Conservation (phyloP, 305 asterid genomes). For the Fraxinus floribunda region DNA sequence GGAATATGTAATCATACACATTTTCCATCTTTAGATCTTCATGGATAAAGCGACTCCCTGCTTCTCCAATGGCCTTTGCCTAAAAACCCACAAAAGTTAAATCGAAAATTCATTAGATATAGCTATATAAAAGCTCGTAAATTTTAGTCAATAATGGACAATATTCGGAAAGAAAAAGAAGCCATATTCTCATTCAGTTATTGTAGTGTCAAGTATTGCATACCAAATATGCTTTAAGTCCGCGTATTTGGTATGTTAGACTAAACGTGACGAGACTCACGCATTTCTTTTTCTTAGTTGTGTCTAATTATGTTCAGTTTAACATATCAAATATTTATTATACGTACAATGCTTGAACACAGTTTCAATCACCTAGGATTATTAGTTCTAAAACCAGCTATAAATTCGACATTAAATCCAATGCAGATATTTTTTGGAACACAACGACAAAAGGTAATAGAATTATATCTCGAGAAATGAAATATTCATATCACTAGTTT, state of each 20-base stretch:
- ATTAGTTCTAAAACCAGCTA: background rate
- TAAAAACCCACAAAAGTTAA: conserved; percentile 21
- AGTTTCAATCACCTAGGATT: background rate
- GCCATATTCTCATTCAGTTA: background rate
- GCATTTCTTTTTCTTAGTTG: background rate
- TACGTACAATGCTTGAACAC: background rate
- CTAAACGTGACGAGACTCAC: background rate
- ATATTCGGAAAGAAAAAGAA: background rate
- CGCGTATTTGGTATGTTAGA: background rate
- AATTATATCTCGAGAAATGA: background rate
- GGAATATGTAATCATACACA: conserved; percentile 74
- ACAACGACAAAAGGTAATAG: background rate
- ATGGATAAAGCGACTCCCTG: conserved; percentile 68
- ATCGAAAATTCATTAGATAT: background rate
- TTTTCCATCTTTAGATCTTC: conserved; percentile 72
- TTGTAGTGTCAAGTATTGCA: background rate
- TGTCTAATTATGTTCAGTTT: background rate
- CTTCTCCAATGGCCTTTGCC: conserved; percentile 77
- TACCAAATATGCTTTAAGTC: background rate
- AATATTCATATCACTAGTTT: background rate
- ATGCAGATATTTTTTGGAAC: background rate
- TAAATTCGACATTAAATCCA: background rate
- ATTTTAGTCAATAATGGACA: background rate
- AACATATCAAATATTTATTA: background rate
- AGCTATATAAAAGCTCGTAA: background rate